Evolutionary conservation across 352 stramenopile species (phyloP).

Genomic region (Phytophthora nicotianae): DNA sequence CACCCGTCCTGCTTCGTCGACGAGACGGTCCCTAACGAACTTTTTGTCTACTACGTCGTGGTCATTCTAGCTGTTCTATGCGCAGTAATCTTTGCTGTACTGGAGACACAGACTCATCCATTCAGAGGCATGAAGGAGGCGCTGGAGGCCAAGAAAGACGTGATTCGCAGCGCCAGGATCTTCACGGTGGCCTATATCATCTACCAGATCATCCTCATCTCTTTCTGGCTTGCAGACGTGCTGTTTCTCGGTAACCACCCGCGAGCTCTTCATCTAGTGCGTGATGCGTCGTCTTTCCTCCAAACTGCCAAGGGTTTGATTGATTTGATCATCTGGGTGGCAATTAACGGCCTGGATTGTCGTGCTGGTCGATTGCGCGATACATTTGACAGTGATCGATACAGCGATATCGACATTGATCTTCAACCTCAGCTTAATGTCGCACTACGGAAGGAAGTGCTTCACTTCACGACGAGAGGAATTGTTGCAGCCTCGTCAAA

Average conservation of each 20-base stretch:
- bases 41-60: conserved; percentile 78
- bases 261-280: conserved; percentile 42
- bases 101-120: conserved; percentile 77
- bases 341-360: conserved; percentile 67
- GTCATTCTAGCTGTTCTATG: conserved; percentile 75
- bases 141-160: conserved; percentile 77
- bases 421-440: conserved; percentile 88
- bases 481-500: conserved; percentile 82
- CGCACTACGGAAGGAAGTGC: conserved; percentile 85
- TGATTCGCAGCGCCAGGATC: conserved; percentile 80
- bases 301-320: conserved; percentile 81
- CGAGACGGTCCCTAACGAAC: conserved; percentile 64
- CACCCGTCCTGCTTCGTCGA: conserved; percentile 75
- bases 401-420: conserved; percentile 82
- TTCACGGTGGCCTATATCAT: conserved; percentile 83
- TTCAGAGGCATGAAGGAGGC: conserved; percentile 81
- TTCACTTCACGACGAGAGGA: conserved; percentile 88
- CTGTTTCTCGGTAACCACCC: conserved; percentile 46
- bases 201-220: conserved; percentile 87
- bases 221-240: conserved; percentile 73
- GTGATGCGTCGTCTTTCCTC: conserved; percentile 69
- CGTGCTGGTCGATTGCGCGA: conserved; percentile 32
- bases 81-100: conserved; percentile 61
- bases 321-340: conserved; percentile 85
- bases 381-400: conserved; percentile 52